Percentiles rank a stretch among this genome's conserved stretches.
Conservation (phyloP, 202 grass and related monocot genomes). For the Tripidium arundinaceum region DNA sequence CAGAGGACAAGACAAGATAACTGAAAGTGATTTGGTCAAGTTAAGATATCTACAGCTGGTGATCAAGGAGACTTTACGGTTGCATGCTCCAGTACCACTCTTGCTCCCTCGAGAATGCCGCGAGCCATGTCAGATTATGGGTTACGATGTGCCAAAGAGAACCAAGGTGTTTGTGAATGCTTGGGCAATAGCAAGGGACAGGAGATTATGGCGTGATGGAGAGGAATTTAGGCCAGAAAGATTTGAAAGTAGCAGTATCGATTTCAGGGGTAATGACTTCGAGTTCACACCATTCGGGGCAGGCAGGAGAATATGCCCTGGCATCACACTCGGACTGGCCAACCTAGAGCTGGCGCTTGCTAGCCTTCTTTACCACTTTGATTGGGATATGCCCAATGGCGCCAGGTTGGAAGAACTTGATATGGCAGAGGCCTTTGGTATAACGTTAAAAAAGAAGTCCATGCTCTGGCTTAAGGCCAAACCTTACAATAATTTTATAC, state of each 20-base stretch:
- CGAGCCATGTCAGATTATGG: neutral
- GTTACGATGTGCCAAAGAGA: neutral
- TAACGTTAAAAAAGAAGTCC: neutral
- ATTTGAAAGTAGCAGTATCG: neutral
- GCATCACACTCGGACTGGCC: neutral
- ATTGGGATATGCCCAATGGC: neutral
- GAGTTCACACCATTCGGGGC: neutral
- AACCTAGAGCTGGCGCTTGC: neutral
- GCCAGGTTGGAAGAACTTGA: neutral
- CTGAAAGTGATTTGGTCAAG: neutral
- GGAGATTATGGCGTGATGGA: neutral
- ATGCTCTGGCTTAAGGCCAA: slow-evolving; percentile 4
- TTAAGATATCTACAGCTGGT: neutral
- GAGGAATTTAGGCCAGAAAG: neutral
- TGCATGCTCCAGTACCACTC: neutral
- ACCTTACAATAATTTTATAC: neutral
- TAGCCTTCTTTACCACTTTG: neutral
- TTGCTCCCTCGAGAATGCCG: neutral
- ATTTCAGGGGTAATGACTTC: neutral
- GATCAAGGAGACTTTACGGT: neutral
- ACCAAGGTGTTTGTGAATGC: neutral
- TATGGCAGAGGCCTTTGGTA: slow-evolving; percentile 11
- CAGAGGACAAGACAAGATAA: neutral
- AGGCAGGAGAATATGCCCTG: neutral
- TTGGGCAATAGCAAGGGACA: neutral